phyloP scores from a whole-genome alignment of 257 asterid species.

The Petrea volubilis region DNA sequence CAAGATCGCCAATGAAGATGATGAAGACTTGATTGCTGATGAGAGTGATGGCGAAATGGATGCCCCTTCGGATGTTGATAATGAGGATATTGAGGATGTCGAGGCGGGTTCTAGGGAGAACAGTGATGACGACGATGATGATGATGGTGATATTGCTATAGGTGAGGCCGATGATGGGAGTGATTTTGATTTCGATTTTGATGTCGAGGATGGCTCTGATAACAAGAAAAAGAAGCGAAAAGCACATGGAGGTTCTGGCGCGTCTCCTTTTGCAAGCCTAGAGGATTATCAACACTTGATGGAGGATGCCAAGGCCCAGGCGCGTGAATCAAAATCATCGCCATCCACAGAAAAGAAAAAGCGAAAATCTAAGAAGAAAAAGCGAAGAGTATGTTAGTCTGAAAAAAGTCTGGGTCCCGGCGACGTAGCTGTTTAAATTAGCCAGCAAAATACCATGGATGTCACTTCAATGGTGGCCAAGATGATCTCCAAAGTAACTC shows the following conservation, averaged over 20 bases:
- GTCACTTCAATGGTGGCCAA: too few relatives aligned
- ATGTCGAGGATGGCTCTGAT: not conserved
- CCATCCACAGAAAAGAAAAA: conserved; percentile 22
- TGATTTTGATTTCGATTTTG: conserved; percentile 18
- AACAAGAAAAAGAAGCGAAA: conserved; percentile 45
- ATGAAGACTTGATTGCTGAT: conserved; percentile 67
- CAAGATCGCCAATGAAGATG: conserved; percentile 58
- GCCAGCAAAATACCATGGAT: too few relatives aligned
- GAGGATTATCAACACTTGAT: conserved; percentile 73
- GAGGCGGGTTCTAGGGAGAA: conserved; percentile 25
- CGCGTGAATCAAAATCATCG: conserved; percentile 12
- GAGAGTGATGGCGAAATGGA: conserved; percentile 55
- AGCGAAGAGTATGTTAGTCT: conserved; percentile 14
- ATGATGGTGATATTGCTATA: conserved; percentile 35
- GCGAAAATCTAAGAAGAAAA: conserved; percentile 38
- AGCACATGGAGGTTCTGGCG: conserved; percentile 27
- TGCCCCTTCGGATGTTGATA: conserved; percentile 43
- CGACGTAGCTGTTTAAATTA: too few relatives aligned
- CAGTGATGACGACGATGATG: conserved; percentile 18
- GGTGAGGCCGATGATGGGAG: conserved; percentile 60
- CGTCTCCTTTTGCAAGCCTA: conserved; percentile 71
- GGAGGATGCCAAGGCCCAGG: conserved; percentile 38
- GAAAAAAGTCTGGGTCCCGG: too few relatives aligned
- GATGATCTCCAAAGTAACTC: too few relatives aligned
- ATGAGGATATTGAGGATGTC: conserved; percentile 32